A percentile compares a stretch with the other conserved stretches of the same genome.
Evolutionary conservation across 495 filamentous ascomycete species (phyloP).

Genomic region (Bryoglossum gracile): DNA sequence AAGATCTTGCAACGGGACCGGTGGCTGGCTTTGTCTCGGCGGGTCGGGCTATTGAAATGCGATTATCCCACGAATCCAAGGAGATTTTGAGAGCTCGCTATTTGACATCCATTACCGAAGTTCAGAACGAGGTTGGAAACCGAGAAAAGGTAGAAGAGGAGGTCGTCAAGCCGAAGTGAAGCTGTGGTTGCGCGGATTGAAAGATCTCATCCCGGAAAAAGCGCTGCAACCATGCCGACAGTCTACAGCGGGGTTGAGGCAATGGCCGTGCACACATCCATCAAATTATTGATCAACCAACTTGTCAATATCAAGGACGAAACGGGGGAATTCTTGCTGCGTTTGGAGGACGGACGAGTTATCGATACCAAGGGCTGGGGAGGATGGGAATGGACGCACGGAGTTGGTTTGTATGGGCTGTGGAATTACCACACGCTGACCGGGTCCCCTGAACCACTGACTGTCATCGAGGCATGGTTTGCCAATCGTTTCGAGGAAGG

Average conservation of each 20-base stretch:
- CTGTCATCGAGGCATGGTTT: conserved; percentile 64
- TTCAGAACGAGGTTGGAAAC: neutral
- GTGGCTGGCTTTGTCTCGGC: too few species aligned
- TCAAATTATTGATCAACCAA: conserved; percentile 56
- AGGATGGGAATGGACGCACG: conserved; percentile 78
- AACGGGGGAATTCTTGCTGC: conserved; percentile 61
- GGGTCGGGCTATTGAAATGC: too few species aligned
- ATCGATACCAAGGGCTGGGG: conserved; percentile 76
- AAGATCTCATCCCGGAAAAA: too few species aligned
- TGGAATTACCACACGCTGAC: conserved; percentile 69
- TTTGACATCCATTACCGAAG: too few species aligned
- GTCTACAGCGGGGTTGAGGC: neutral
- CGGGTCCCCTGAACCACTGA: conserved; percentile 40
- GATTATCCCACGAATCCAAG: neutral
- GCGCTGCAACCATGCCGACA: conserved; percentile 1
- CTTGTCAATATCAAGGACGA: conserved; percentile 64
- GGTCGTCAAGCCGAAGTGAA: neutral
- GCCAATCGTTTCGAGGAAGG: conserved; percentile 53
- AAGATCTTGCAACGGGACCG: too few species aligned
- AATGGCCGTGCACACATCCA: conserved; percentile 41
- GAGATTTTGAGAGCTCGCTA: too few species aligned
- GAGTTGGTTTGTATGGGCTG: conserved; percentile 68
- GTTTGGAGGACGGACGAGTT: conserved; percentile 57
- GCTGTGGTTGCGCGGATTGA: neutral
- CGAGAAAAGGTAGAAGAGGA: neutral